Evolutionary conservation across 805 yeast species (phyloP), one percentile per base, ranked within the genome.

Genomic region (Saccharomycopsis amapae): DNA sequence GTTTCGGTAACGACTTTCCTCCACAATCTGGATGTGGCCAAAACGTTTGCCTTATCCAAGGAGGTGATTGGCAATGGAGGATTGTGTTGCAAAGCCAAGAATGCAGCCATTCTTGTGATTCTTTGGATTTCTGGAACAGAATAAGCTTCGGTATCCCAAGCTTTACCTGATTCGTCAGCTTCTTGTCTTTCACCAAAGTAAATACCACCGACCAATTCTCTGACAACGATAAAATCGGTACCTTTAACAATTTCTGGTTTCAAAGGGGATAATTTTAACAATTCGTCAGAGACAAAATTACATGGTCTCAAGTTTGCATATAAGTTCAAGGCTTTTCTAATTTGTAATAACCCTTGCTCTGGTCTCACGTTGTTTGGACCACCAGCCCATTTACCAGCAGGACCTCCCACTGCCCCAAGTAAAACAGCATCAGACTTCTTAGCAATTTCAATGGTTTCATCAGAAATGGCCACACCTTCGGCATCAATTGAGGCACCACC

Each of bases 401-500:
- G 98, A 28, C 98, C 98, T 53, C 98, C 98, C 28, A 93, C 98
- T 6, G 98, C 96, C 55, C 98, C 98, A 47, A 93, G 73, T 54
- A 93, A 70, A n/a, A 93, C 95, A 22, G 97, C 98, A 62, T 90
- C 94, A 1, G 97, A 82, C 38, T 69, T 68, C 66, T 86, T 88
- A 31, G 97, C 76, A 7, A 95, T 88, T 38, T 69, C 84, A 40
- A 93, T 72, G 2, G 96, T 75, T 48, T 73, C 90, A 50, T 84
- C 95, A 13, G 96, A 84, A 53, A 93, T 72, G 49, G 98, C 97
- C 42, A 63, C 81, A 44, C 98, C 98, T 38, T 94, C 82, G 47
- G 96, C 96, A 63, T 93, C 98, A 59, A 93, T 90, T 39, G 97
- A 95, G 10, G 97, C 97, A 59, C 98, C 98, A 53, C 98, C 98